These are phyloP conservation scores for Phaeosphaeriaceae sp. DNA, from an alignment of 2,329 filamentous ascomycete genomes.

Conservation along the genomic window DNA sequence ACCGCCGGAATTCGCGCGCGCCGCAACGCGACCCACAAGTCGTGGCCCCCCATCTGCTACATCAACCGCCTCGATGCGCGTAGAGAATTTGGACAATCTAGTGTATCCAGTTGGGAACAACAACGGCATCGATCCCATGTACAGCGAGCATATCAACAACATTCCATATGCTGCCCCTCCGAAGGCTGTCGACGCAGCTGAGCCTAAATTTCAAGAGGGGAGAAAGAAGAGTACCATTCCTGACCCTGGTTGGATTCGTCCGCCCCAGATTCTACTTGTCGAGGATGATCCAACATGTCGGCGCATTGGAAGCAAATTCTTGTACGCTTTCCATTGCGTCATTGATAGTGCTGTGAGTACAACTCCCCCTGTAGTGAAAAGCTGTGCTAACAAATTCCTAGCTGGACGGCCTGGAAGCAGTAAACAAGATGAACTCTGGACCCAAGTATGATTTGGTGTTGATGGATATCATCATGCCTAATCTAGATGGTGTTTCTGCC, in stretches of 20 bases:
- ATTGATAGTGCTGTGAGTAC: constrained; percentile 67
- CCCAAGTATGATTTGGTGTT: constrained; percentile 67
- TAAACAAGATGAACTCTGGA: constrained; percentile 77
- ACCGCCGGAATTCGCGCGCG: constrained; percentile 60
- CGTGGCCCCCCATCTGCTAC: constrained; percentile 54
- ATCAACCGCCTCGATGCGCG: constrained; percentile 60
- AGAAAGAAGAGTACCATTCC: constrained; percentile 67
- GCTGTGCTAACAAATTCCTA: constrained; percentile 51
- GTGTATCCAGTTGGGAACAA: constrained; percentile 92
- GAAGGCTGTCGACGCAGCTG: constrained; percentile 61
- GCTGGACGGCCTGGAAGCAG: constrained; percentile 88
- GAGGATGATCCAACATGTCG: constrained; percentile 77
- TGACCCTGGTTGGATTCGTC: constrained; percentile 69
- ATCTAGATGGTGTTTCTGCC: constrained; percentile 91
- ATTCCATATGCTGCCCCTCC: constrained; percentile 84
- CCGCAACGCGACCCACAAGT: constrained; percentile 53
- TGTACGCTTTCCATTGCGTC: constrained; percentile 68
- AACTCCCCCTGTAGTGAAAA: background rate
- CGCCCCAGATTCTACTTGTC: constrained; percentile 85
- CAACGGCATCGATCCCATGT: constrained; percentile 93
- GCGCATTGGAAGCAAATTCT: constrained; percentile 70
- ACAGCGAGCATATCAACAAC: constrained; percentile 91
- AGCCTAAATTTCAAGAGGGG: constrained; percentile 57
- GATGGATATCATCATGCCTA: constrained; percentile 87
- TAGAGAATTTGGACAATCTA: constrained; percentile 69